Evolutionary conservation across 2,329 filamentous ascomycete species (phyloP).

Genomic region (Fusarium ambrosium): DNA sequence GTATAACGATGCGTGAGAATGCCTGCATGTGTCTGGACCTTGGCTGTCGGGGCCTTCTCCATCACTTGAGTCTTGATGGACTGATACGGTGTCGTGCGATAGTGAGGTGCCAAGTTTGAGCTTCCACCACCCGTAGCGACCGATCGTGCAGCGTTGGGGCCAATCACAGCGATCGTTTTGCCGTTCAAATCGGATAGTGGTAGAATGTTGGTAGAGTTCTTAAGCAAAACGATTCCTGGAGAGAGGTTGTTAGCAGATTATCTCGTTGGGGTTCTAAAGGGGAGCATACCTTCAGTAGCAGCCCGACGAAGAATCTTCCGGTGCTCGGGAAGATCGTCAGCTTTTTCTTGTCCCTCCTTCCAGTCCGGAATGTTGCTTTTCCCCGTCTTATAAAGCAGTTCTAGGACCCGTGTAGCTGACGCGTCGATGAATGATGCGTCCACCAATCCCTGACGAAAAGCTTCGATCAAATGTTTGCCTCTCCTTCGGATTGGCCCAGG

Average conservation of each 20-base stretch:
- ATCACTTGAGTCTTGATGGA: constrained; percentile 12
- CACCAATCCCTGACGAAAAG: constrained; percentile 13
- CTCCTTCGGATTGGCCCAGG: constrained; percentile 24
- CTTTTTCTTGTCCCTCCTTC: constrained; percentile 23
- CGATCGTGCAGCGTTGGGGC: constrained; percentile 26
- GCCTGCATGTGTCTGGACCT: constrained; percentile 10
- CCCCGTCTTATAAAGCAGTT: constrained; percentile 19
- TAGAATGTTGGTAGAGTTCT: constrained; percentile 18
- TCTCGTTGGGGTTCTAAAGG: not conserved
- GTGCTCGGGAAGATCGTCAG: constrained; percentile 28
- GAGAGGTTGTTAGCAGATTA: not conserved
- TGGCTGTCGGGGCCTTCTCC: constrained; percentile 13
- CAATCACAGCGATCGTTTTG: constrained; percentile 15
- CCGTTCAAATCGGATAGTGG: not conserved
- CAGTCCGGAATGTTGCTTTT: constrained; percentile 27
- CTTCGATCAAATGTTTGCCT: constrained; percentile 29
- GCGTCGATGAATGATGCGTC: constrained; percentile 21
- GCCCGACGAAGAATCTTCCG: constrained; percentile 25
- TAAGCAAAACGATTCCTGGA: constrained; percentile 28
- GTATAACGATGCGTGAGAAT: constrained; percentile 31
- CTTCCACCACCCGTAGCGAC: constrained; percentile 29
- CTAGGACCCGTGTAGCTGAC: constrained; percentile 17
- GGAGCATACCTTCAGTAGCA: constrained; percentile 18
- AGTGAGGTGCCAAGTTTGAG: constrained; percentile 28
- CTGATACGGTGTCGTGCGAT: constrained; percentile 26